A percentile compares a stretch with the other conserved stretches of the same genome.
These are phyloP conservation scores for Agroathelia rolfsii DNA, from an alignment of 1,284 basidiomycete species.

Conservation along the genomic window DNA sequence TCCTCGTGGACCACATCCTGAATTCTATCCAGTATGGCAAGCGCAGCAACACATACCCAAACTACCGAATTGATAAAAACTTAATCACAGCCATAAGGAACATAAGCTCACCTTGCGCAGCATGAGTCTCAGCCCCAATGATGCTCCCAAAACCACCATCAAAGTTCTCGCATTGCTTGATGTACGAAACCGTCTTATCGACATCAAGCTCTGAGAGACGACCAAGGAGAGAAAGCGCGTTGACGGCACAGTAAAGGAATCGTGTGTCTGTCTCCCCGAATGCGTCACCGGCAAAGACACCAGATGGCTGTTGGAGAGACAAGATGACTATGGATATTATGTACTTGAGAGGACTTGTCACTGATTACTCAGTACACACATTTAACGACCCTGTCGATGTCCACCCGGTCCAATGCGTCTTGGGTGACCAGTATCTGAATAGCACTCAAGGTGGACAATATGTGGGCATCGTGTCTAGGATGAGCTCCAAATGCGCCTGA, in stretches of 20 bases:
- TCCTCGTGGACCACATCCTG: slow-evolving; percentile 71
- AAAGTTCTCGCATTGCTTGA: slow-evolving; percentile 79
- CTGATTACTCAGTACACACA: slow-evolving; percentile 60
- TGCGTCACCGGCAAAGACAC: slow-evolving; percentile 82
- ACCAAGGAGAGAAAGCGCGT: slow-evolving; percentile 75
- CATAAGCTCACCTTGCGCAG: slow-evolving; percentile 71
- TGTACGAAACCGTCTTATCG: slow-evolving; percentile 64
- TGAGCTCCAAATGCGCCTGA: slow-evolving; percentile 89
- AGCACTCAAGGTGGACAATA: slow-evolving; percentile 81
- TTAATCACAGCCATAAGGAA: too few species aligned
- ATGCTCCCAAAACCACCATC: slow-evolving; percentile 89
- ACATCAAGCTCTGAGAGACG: slow-evolving; percentile 52
- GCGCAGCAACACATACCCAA: slow-evolving; percentile 80
- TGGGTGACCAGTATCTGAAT: slow-evolving; percentile 89
- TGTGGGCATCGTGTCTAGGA: slow-evolving; percentile 88
- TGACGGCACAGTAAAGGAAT: slow-evolving; percentile 83
- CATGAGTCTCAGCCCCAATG: slow-evolving; percentile 86
- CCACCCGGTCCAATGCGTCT: slow-evolving; percentile 66
- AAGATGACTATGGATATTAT: slow-evolving; percentile 52
- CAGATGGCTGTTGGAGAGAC: slow-evolving; percentile 75
- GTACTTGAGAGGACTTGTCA: slow-evolving; percentile 2
- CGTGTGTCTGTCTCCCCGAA: slow-evolving; percentile 91
- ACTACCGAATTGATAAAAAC: too few species aligned
- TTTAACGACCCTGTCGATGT: slow-evolving; percentile 59
- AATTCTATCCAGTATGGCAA: slow-evolving; percentile 79